Percentiles rank a stretch among this genome's conserved stretches.
phyloP scores from a whole-genome alignment of 306 rosid species.

The Sesbania bispinosa region DNA sequence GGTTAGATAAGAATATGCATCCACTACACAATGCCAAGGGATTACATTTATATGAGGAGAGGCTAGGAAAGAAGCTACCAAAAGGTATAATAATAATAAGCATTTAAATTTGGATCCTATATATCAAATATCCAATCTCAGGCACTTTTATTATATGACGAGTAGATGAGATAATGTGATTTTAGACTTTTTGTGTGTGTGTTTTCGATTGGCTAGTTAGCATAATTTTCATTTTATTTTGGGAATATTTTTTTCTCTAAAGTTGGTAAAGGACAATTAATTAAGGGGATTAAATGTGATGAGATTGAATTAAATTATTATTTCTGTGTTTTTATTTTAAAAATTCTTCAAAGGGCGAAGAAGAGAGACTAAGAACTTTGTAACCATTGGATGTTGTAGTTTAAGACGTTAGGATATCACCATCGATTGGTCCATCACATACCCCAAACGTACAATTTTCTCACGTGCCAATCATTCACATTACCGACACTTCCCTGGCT shows the following conservation, averaged over 20 bases:
- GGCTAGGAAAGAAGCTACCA: conserved; percentile 13
- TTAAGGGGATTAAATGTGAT: not conserved
- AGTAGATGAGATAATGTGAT: not conserved
- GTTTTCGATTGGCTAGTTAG: conserved; percentile 14
- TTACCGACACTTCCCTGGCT: conserved; percentile 45
- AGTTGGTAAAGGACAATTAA: not conserved
- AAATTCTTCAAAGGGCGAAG: not conserved
- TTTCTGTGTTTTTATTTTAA: not conserved
- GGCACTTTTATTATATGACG: not conserved
- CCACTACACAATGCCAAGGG: conserved; percentile 8
- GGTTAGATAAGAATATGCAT: conserved; percentile 69
- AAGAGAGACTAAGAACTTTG: not conserved
- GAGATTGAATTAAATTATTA: not conserved
- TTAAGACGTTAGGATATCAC: conserved; percentile 49
- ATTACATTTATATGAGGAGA: conserved; percentile 22
- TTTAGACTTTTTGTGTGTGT: not conserved
- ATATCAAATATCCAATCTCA: conserved; percentile 10
- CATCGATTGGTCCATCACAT: conserved; percentile 42
- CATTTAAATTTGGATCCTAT: conserved; percentile 4
- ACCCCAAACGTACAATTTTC: conserved; percentile 26
- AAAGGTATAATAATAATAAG: not conserved
- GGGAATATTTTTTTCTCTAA: not conserved
- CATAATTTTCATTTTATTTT: not conserved
- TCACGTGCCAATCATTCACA: conserved; percentile 30
- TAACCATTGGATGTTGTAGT: conserved; percentile 16